Evolutionary conservation across 1,284 basidiomycete species (phyloP), one percentile per base, ranked within the genome.

Genomic region (Leccinum olivaceoglutinosum): DNA sequence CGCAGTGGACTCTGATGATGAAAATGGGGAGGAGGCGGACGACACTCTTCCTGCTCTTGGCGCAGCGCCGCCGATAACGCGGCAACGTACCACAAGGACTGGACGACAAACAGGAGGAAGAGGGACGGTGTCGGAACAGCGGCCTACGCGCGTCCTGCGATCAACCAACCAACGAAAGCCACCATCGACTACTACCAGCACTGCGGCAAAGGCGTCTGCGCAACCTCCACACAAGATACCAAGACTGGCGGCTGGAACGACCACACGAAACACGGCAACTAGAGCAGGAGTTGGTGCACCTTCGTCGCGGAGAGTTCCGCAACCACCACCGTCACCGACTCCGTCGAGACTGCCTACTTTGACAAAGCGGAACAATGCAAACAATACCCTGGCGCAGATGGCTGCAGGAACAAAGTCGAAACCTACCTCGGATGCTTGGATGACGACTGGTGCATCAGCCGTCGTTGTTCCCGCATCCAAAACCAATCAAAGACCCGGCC

Each of bases 201-300:
- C 81, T 68, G 66, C 74, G 8, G 46, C 73, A 56, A 69, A 73
- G 66, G 63, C 65, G 18, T 64, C 68, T n/a, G 64, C 77, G 10
- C 83, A 82, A 68, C 79, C 82, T 4, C 86, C 90, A 4, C 90
- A 90, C 73, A 92, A 91, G 77, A 90, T 92, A 62, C 90, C 90
- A 7, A 80, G 89, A 67, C 79, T 91, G 12, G 82, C 88, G 1
- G 81, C 83, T 36, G 82, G 81, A 57, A 80, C 82, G n/a, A 75
- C 74, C 4, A 75, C 78, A 5, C 75, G 82, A 32, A 70, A 63
- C 55, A 73, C 71, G 11, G 66, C 66, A 9, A 61, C 66, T 61
- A 82, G 82, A 69, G 79, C 51, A 25, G 51, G 66, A 32, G 60
- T 76, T n/a, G 79, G 79, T 8, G 79, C 79, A 16, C 73, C 74